A percentile compares a stretch with the other conserved stretches of the same genome.
phyloP scores from a whole-genome alignment of 495 filamentous ascomycete species.

The Darksidea phi region DNA sequence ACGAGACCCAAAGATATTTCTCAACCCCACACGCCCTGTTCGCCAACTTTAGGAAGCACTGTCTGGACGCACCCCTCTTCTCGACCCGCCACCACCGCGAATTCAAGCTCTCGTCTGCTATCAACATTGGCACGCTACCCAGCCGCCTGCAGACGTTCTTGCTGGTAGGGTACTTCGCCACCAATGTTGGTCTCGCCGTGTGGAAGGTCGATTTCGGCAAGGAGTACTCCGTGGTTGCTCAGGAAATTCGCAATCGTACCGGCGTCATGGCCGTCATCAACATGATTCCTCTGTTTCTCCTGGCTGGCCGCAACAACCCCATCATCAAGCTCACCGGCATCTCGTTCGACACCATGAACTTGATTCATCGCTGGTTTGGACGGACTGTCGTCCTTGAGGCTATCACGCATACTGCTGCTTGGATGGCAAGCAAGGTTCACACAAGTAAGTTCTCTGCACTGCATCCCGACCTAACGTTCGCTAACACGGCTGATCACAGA shows the following conservation, averaged over 20 bases:
- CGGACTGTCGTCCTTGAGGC: conserved; percentile 78
- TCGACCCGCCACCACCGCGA: conserved; percentile 83
- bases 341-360: conserved; percentile 95
- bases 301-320: conserved; percentile 69
- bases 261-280: conserved; percentile 76
- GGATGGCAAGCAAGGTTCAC: conserved; percentile 67
- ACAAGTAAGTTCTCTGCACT: conserved; percentile 42
- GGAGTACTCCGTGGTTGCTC: conserved; percentile 48
- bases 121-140: conserved; percentile 84
- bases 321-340: conserved; percentile 70
- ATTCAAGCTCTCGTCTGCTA: conserved; percentile 69
- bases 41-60: conserved; percentile 64
- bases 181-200: conserved; percentile 65
- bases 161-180: conserved; percentile 61
- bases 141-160: conserved; percentile 77
- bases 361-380: conserved; percentile 93
- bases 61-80: conserved; percentile 83
- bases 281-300: conserved; percentile 70
- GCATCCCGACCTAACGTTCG: not conserved
- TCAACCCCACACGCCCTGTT: conserved; percentile 45
- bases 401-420: conserved; percentile 68
- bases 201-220: conserved; percentile 57
- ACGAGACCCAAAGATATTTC: conserved; percentile 45
- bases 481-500: conserved; percentile 37
- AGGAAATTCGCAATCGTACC: conserved; percentile 69